phyloP scores from a whole-genome alignment of 225 moss, liverwort and hornwort genomes.

The Pseudisothecium myosuroides region DNA sequence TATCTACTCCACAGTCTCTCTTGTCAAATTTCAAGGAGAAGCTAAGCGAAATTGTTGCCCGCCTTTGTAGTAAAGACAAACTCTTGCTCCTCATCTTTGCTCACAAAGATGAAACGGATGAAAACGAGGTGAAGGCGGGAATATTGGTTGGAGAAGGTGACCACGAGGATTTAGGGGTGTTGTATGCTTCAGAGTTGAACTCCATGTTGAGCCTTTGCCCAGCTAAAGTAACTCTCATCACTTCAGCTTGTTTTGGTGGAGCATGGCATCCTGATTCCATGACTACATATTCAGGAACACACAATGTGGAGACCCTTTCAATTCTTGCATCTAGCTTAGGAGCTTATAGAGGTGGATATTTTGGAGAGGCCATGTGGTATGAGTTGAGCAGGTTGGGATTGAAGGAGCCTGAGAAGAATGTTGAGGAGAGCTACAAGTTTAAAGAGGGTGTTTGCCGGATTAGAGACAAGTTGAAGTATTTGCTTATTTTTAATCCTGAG shows the following conservation, averaged over 20 bases:
- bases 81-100: not conserved
- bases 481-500: not conserved
- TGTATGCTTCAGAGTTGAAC: not conserved
- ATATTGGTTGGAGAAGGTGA: not conserved
- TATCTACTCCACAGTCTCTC: accelerated
- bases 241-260: not conserved
- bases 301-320: no score
- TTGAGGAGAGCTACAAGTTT: no score
- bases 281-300: not conserved
- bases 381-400: not conserved
- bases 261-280: not conserved
- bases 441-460: no score
- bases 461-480: not conserved
- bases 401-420: no score
- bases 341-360: no score
- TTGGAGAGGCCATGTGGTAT: not conserved
- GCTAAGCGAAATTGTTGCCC: accelerated
- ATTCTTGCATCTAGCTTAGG: accelerated
- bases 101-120: not conserved
- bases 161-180: not conserved
- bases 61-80: accelerated
- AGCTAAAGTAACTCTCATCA: not conserved
- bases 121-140: accelerated
- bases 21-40: not conserved
- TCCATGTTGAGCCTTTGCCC: not conserved